phyloP scores from a whole-genome alignment of 768 basidiomycete genomes.

The Kwoniella dejecticola region DNA sequence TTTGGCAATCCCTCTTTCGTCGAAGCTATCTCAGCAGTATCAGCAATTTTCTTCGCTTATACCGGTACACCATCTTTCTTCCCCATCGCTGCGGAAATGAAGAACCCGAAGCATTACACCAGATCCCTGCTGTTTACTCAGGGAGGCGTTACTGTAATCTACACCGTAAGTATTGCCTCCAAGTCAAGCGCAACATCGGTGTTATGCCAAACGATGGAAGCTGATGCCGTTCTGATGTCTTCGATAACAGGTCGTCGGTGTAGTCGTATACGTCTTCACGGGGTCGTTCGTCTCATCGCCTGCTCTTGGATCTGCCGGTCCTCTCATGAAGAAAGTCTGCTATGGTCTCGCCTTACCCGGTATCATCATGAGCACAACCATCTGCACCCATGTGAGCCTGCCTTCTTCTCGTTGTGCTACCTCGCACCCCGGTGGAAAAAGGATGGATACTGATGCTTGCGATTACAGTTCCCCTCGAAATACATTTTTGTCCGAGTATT shows the following conservation, averaged over 20 bases:
- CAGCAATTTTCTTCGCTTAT: constrained; percentile 50
- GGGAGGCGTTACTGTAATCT: constrained; percentile 36
- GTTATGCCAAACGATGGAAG: no score
- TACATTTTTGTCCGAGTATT: constrained; percentile 41
- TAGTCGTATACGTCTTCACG: constrained; percentile 46
- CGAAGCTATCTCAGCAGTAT: constrained; percentile 51
- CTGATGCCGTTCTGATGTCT: no score
- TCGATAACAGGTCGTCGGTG: constrained; percentile 41
- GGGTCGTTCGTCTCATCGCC: constrained; percentile 50
- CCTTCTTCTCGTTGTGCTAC: no score
- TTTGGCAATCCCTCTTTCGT: constrained; percentile 26
- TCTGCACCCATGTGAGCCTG: not conserved
- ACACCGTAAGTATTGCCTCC: no score
- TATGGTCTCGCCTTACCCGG: constrained; percentile 37
- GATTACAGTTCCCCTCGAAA: constrained; percentile 10
- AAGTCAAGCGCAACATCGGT: no score
- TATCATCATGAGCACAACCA: constrained; percentile 14
- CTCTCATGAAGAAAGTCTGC: constrained; percentile 45
- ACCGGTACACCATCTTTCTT: constrained; percentile 33
- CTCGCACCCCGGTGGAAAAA: no score
- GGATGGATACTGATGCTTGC: not conserved
- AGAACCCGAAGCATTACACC: constrained; percentile 49
- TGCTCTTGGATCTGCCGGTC: constrained; percentile 51
- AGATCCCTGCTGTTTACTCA: constrained; percentile 44
- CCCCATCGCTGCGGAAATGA: constrained; percentile 54